These are phyloP conservation scores for Candida dubliniensis DNA, from an alignment of 1,139 yeast genomes.

Conservation along the genomic window DNA sequence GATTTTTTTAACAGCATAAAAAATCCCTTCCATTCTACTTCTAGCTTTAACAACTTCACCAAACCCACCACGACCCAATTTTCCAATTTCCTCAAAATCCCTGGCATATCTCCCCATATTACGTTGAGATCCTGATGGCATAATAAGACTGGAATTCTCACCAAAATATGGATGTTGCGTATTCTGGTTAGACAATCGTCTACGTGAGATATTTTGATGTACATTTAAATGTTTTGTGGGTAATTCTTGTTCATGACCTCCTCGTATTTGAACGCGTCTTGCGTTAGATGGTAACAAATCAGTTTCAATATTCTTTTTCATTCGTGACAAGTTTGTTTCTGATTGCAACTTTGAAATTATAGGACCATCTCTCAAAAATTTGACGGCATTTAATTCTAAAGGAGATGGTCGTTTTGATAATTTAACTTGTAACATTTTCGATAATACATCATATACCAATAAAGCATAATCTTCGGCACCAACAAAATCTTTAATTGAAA, in stretches of 20 bases:
- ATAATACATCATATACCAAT: slow-evolving; percentile 62
- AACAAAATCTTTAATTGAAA: slow-evolving; percentile 29
- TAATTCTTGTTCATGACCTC: neutral
- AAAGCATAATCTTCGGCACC: slow-evolving; percentile 36
- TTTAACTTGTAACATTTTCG: slow-evolving; percentile 62
- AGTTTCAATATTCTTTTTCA: slow-evolving; percentile 1
- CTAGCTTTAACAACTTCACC: slow-evolving; percentile 97
- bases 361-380: slow-evolving; percentile 73
- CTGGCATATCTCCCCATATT: slow-evolving; percentile 40
- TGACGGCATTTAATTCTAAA: slow-evolving; percentile 77
- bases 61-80: slow-evolving; percentile 93
- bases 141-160: slow-evolving; percentile 1
- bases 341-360: slow-evolving; percentile 17
- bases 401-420: slow-evolving; percentile 78
- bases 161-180: slow-evolving; percentile 12
- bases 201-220: slow-evolving; percentile 6
- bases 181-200: slow-evolving; percentile 23
- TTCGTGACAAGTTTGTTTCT: slow-evolving; percentile 5
- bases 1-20: slow-evolving; percentile 91
- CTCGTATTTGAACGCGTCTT: neutral
- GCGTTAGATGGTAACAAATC: neutral
- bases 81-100: slow-evolving; percentile 92
- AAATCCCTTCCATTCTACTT: slow-evolving; percentile 88
- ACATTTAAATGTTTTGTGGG: neutral
- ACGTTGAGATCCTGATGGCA: slow-evolving; percentile 6